phyloP scores from a whole-genome alignment of 805 yeast species.

The Ogataea kodamae region DNA sequence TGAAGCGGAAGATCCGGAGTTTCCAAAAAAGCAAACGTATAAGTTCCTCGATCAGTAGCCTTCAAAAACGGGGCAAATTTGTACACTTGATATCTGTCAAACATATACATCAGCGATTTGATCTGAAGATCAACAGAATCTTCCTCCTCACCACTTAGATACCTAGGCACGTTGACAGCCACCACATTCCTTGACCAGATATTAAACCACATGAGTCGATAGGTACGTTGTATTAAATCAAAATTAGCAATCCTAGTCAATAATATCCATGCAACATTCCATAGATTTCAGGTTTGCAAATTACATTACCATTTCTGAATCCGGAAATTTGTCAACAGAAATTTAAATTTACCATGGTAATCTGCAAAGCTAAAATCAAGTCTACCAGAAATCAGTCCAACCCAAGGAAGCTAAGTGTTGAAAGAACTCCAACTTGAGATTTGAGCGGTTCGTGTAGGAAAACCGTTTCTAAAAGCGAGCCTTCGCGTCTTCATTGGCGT shows the following conservation, averaged over 20 bases:
- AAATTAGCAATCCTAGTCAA: no score
- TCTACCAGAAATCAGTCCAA: no score
- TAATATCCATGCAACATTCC: no score
- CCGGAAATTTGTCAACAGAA: slow-evolving; percentile 6
- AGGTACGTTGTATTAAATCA: no score
- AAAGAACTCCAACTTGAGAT: no score
- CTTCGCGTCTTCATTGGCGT: no score
- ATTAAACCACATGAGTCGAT: slow-evolving; percentile 31
- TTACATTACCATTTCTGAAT: no score
- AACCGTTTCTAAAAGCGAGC: no score
- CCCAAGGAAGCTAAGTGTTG: no score
- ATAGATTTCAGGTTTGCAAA: no score
- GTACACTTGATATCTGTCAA: slow-evolving; percentile 46
- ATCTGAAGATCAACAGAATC: slow-evolving; percentile 63
- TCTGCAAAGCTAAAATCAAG: no score
- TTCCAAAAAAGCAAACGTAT: slow-evolving; percentile 23
- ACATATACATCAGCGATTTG: slow-evolving; percentile 56
- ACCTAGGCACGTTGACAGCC: slow-evolving; percentile 48
- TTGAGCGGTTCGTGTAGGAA: no score
- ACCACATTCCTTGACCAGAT: slow-evolving; percentile 36
- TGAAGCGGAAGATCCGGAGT: slow-evolving; percentile 4
- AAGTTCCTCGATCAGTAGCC: slow-evolving; percentile 27
- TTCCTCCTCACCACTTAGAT: slow-evolving; percentile 42
- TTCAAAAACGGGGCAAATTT: slow-evolving; percentile 41
- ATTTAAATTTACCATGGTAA: not conserved